Percentiles rank a stretch among this genome's conserved stretches.
Evolutionary conservation across 768 basidiomycete genomes (phyloP).

Genomic region (Russula lepida): DNA sequence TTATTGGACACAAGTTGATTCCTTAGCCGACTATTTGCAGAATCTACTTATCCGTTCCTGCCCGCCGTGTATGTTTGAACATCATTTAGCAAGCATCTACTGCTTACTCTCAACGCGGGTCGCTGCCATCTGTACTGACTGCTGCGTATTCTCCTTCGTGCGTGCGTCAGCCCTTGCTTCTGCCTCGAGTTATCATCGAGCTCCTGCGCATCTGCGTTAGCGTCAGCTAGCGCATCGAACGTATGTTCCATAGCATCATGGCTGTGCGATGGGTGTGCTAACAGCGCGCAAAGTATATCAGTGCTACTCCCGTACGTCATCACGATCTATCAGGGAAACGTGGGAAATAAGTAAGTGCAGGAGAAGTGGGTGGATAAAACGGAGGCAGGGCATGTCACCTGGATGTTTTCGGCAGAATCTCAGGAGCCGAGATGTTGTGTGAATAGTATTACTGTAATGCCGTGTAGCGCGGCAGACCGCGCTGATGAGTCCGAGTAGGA

Average conservation of each 20-base stretch:
- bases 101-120: not conserved
- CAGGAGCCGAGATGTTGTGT: no score
- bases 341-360: not conserved
- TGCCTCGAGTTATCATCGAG: constrained; percentile 60
- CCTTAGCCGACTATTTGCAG: no score
- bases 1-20: no score
- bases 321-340: constrained; percentile 58
- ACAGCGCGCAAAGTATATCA: constrained; percentile 61
- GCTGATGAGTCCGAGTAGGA: no score
- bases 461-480: no score
- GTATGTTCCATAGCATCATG: constrained; percentile 76
- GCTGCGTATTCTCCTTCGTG: constrained; percentile 6
- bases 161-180: constrained; percentile 30
- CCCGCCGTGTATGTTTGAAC: no score
- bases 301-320: constrained; percentile 79
- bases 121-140: not conserved
- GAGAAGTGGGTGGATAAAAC: not conserved
- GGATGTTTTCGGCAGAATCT: constrained; percentile 84
- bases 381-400: constrained; percentile 43
- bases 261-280: constrained; percentile 73
- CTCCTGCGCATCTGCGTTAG: constrained; percentile 73
- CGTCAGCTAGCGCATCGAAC: constrained; percentile 79
- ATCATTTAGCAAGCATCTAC: constrained; percentile 3
- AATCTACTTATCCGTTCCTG: no score
- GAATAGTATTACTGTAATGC: no score